Evolutionary conservation across 257 asterid genomes (phyloP).

Genomic region (Solanum appendiculatum): DNA sequence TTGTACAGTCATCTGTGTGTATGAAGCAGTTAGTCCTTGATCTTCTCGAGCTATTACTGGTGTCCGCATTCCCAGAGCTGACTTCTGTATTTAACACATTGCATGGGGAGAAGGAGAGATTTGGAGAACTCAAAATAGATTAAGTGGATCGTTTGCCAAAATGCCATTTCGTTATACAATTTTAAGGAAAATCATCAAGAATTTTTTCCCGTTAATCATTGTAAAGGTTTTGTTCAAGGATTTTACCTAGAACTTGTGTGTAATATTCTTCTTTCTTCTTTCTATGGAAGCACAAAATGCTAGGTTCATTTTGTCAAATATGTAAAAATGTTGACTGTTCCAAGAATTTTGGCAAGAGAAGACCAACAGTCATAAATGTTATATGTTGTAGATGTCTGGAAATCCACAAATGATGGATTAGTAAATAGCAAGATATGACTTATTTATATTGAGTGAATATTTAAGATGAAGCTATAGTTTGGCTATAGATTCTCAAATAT

Average conservation of each 20-base stretch:
- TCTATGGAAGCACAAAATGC: neutral
- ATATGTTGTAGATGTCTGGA: neutral
- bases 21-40: constrained; percentile 77
- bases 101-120: constrained; percentile 54
- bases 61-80: constrained; percentile 80
- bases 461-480: neutral
- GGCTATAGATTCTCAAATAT: neutral
- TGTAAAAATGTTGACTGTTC: neutral
- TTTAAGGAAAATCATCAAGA: neutral
- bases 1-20: constrained; percentile 60
- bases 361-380: no score
- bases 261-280: neutral
- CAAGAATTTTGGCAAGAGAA: neutral
- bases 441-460: neutral
- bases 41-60: constrained; percentile 62
- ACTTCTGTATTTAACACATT: constrained; percentile 47
- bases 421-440: neutral
- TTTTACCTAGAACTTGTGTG: neutral
- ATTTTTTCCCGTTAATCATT: neutral
- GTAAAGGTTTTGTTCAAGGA: neutral
- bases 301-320: neutral
- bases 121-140: constrained; percentile 34
- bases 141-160: neutral
- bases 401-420: neutral
- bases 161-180: neutral